A percentile compares a stretch with the other conserved stretches of the same genome.
Conservation (phyloP, 2,329 filamentous ascomycete species). For the Pseudonectria buxi region DNA sequence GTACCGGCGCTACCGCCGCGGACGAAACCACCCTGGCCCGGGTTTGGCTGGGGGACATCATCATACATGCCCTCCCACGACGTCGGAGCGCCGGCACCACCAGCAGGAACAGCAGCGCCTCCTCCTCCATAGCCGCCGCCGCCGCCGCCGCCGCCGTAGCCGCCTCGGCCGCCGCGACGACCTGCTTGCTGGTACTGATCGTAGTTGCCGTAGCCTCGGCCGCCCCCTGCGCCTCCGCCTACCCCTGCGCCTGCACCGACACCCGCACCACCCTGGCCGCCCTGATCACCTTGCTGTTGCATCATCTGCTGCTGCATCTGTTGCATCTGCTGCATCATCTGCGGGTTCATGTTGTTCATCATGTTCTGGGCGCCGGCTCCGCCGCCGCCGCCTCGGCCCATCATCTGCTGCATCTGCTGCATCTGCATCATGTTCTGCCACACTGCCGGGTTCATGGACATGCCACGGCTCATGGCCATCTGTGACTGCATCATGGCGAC, state of each 20-base stretch:
- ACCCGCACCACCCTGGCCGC: slow-evolving; percentile 22
- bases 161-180: slow-evolving; percentile 31
- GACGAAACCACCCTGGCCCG: slow-evolving; percentile 39
- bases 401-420: slow-evolving; percentile 60
- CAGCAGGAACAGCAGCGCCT: slow-evolving; percentile 27
- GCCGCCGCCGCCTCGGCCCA: slow-evolving; percentile 34
- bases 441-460: slow-evolving; percentile 69
- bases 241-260: slow-evolving; percentile 20
- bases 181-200: slow-evolving; percentile 42
- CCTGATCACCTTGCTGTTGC: slow-evolving; percentile 31
- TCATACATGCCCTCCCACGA: slow-evolving; percentile 99
- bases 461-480: slow-evolving; percentile 74
- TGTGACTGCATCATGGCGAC: slow-evolving; percentile 93
- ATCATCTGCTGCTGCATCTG: slow-evolving; percentile 36
- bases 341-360: slow-evolving; percentile 39
- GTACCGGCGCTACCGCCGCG: slow-evolving; percentile 34
- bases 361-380: slow-evolving; percentile 29
- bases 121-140: slow-evolving; percentile 24
- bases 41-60: slow-evolving; percentile 78
- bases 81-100: slow-evolving; percentile 59
- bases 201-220: slow-evolving; percentile 24
- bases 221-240: slow-evolving; percentile 20
- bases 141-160: slow-evolving; percentile 26
- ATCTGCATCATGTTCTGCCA: slow-evolving; percentile 71
- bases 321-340: slow-evolving; percentile 56